Conservation (phyloP, 208 protist genomes). For the Trypanosoma brucei region DNA sequence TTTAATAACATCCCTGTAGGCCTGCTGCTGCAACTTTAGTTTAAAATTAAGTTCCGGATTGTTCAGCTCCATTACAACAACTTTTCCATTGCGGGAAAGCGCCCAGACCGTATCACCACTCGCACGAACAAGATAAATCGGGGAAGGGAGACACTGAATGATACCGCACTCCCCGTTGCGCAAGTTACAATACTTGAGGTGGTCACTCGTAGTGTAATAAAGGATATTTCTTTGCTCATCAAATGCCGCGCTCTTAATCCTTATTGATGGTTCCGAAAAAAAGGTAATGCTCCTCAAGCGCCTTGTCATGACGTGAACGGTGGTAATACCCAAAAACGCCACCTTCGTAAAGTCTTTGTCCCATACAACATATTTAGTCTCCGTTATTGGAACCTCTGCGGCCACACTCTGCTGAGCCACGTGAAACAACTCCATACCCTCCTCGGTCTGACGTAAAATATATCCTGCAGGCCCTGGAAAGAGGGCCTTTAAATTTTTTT, state of each 20-base stretch:
- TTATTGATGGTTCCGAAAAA: conserved; percentile 89
- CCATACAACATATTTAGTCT: conserved; percentile 95
- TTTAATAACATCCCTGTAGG: conserved; percentile 91
- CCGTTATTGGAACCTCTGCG: conserved; percentile 44
- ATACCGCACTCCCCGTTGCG: conserved; percentile 94
- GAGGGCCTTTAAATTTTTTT: conserved; percentile 65
- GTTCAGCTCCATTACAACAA: conserved; percentile 86
- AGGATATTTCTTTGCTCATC: conserved; percentile 92
- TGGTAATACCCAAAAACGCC: conserved; percentile 90
- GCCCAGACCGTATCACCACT: conserved; percentile 83
- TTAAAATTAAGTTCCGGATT: conserved; percentile 96
- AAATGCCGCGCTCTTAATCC: conserved; percentile 94
- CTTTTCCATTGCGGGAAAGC: conserved; percentile 90
- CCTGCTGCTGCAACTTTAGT: conserved; percentile 88
- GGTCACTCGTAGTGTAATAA: conserved; percentile 97
- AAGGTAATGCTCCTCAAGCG: conserved; percentile 89
- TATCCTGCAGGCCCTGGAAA: conserved; percentile 68
- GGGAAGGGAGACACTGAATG: conserved; percentile 94
- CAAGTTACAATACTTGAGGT: conserved; percentile 97
- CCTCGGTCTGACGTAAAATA: conserved; percentile 77
- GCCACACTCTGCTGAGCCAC: conserved; percentile 88
- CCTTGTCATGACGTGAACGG: conserved; percentile 85
- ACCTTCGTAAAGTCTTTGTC: conserved; percentile 86
- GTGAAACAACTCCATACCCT: conserved; percentile 93
- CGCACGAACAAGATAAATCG: conserved; percentile 94